phyloP scores from a whole-genome alignment of 345 rosid genomes.

The Brassica cretica region DNA sequence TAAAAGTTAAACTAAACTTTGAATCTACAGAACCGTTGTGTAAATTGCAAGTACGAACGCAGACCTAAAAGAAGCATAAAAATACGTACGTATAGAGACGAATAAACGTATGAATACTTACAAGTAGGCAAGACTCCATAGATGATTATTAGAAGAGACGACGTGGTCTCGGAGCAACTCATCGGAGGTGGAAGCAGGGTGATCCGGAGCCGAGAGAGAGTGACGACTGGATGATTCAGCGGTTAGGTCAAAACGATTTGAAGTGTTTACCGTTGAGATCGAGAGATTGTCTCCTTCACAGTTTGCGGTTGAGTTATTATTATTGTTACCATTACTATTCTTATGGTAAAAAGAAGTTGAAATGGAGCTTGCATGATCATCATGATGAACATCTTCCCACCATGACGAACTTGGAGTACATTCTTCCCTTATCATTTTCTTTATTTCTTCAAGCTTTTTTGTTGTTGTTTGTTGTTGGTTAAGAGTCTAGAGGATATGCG shows the following conservation, averaged over 20 bases:
- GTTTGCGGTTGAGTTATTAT: slow-evolving; percentile 32
- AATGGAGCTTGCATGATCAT: slow-evolving; percentile 54
- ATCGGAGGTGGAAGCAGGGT: slow-evolving; percentile 40
- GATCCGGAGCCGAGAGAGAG: slow-evolving; percentile 33
- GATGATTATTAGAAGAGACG: slow-evolving; percentile 50
- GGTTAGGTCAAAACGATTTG: slow-evolving; percentile 63
- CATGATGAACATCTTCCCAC: slow-evolving; percentile 59
- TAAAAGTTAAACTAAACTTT: neutral
- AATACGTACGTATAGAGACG: neutral
- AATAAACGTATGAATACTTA: slow-evolving; percentile 43
- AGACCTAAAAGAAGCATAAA: neutral
- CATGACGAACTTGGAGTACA: slow-evolving; percentile 49
- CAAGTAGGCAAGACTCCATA: slow-evolving; percentile 68
- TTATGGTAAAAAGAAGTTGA: slow-evolving; percentile 41
- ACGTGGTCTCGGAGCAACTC: slow-evolving; percentile 60
- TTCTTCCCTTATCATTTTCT: slow-evolving; percentile 50
- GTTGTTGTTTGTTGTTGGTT: slow-evolving; percentile 1
- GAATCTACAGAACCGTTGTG: slow-evolving; percentile 10
- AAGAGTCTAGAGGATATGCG: slow-evolving; percentile 34
- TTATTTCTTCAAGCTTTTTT: slow-evolving; percentile 4
- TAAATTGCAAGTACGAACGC: slow-evolving; percentile 4
- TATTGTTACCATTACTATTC: slow-evolving; percentile 17
- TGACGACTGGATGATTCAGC: slow-evolving; percentile 54
- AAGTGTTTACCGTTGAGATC: slow-evolving; percentile 52
- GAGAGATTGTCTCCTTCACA: slow-evolving; percentile 71